Evolutionary conservation across 441 rosid genomes (phyloP), one percentile per base, ranked within the genome.

Genomic region (Gossypium aridum): DNA sequence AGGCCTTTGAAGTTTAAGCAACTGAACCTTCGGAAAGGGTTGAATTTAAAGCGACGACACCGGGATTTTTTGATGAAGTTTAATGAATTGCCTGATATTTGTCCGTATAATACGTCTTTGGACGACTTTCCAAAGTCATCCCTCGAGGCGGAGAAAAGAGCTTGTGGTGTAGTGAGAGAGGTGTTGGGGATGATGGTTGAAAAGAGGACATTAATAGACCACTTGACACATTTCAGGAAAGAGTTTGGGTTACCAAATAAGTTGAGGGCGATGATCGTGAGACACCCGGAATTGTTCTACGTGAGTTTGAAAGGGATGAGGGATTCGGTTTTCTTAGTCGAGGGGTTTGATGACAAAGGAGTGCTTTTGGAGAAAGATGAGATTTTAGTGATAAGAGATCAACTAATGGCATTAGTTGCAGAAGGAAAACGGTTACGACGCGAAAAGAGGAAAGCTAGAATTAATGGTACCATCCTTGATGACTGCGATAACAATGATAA

Each of bases 201-300:
- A 72, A 92, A 85, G 83, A 86, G 89, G 76, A 92, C 96, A 66
- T 78, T 94, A 64, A 77, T 92, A 14, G 97, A 94, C 70, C 97
- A 94, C 78, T 80, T 94, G 85, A 89, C 97, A 14, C 97, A 91
- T 79, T 92, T 94, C 80, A 86, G 97, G 84, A 90, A 89, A 37
- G 98, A 94, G 68, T 92, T 92, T 47, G 83, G 84, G 28, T 84
- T 94, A 4, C 82, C 97, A 12, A 91, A 92, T 69, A 88, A 91
- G 85, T 57, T 90, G 83, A 87, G 95, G 83, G 87, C 83, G 1
- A 80, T 94, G 94, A 77, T 92, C 31, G 77, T 85, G 70, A 88
- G 99, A 75, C 99, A 92, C 75, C 96, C 96, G 1, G 98, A 92
- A 77, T 67, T 92, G 56, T 92, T 94, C 84, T 92, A 94, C 26